A percentile compares a stretch with the other conserved stretches of the same genome.
These are phyloP conservation scores for Phellinidium pouzarii DNA, from an alignment of 1,284 basidiomycete genomes.

Conservation along the genomic window DNA sequence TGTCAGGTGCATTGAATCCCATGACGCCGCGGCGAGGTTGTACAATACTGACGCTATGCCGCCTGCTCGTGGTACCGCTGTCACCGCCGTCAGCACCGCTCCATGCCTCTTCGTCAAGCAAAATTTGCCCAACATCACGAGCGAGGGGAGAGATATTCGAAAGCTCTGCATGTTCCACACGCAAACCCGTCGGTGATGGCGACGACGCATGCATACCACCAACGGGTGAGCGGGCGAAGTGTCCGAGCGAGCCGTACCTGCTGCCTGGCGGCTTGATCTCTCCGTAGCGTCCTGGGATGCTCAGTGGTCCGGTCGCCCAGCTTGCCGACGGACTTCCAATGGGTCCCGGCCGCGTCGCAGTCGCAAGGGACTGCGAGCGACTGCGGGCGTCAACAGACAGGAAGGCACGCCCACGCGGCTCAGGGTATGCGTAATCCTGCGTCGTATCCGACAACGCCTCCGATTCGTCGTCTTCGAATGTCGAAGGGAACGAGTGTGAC, in stretches of 20 bases:
- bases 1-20: conserved; percentile 52
- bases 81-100: conserved; percentile 41
- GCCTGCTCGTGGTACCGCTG: conserved; percentile 76
- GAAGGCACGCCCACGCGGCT: conserved; percentile 27
- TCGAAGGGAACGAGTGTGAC: conserved; percentile 49
- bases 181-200: conserved; percentile 36
- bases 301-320: conserved; percentile 45
- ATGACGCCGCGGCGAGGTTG: conserved; percentile 63
- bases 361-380: conserved; percentile 68
- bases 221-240: conserved; percentile 45
- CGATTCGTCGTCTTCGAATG: conserved; percentile 69
- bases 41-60: conserved; percentile 84
- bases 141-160: conserved; percentile 79
- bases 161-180: conserved; percentile 38
- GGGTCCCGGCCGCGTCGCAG: conserved; percentile 43
- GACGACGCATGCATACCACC: conserved; percentile 31
- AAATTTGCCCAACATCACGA: conserved; percentile 68
- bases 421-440: conserved; percentile 3
- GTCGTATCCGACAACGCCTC: conserved; percentile 42
- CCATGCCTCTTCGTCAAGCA: conserved; percentile 52
- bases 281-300: conserved; percentile 48
- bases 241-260: conserved; percentile 59
- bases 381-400: conserved; percentile 56
- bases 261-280: conserved; percentile 55
- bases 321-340: conserved; percentile 36